phyloP scores from a whole-genome alignment of 2,329 filamentous ascomycete species.

The Aspergillus unguis region DNA sequence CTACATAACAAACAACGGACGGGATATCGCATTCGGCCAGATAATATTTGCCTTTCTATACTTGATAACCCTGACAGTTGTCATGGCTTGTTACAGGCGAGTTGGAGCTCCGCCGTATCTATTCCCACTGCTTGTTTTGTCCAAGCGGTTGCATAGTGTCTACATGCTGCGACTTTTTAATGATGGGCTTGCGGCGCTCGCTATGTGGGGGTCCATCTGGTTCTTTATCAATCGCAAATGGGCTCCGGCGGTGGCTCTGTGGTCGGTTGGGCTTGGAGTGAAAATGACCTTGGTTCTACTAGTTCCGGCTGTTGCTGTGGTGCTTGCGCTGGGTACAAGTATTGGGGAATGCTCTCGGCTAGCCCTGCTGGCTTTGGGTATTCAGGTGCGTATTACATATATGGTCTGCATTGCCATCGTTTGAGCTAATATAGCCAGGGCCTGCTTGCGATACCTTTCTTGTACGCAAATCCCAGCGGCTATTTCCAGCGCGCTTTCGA shows the following conservation, averaged over 20 bases:
- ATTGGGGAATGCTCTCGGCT: constrained; percentile 63
- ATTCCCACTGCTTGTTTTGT: constrained; percentile 78
- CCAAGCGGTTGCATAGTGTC: constrained; percentile 89
- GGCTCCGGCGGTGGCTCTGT: constrained; percentile 69
- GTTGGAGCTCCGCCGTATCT: constrained; percentile 69
- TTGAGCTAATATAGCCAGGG: constrained; percentile 37
- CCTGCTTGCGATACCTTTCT: constrained; percentile 64
- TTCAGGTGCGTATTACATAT: constrained; percentile 59
- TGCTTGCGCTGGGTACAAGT: constrained; percentile 72
- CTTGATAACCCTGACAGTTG: constrained; percentile 68
- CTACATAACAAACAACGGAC: constrained; percentile 70
- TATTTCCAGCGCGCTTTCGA: constrained; percentile 87
- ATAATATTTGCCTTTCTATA: constrained; percentile 78
- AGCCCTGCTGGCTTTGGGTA: constrained; percentile 67
- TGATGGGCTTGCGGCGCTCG: constrained; percentile 82
- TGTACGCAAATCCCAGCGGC: constrained; percentile 58
- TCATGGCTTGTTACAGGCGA: constrained; percentile 71
- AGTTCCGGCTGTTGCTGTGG: constrained; percentile 73
- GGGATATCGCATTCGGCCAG: constrained; percentile 76
- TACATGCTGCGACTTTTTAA: constrained; percentile 94
- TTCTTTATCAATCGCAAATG: constrained; percentile 71
- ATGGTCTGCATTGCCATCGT: background rate
- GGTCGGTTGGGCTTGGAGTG: constrained; percentile 76
- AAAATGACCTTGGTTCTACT: constrained; percentile 91
- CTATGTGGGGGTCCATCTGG: constrained; percentile 78